phyloP scores from a whole-genome alignment of 805 yeast genomes.

The Lachancea quebecensis region DNA sequence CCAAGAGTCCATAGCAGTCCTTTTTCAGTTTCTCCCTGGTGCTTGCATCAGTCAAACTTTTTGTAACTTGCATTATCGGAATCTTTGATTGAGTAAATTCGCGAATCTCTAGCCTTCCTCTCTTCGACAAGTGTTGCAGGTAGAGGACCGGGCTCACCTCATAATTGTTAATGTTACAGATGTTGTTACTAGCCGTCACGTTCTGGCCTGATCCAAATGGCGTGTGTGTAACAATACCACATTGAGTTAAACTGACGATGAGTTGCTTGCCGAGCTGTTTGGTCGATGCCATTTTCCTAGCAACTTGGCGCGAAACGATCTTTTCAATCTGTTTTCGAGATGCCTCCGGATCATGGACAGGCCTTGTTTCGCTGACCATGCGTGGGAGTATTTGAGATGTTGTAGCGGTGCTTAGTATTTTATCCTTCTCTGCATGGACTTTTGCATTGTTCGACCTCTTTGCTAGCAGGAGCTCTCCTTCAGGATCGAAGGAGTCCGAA shows the following conservation, averaged over 20 bases:
- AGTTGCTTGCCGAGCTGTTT: conserved; percentile 6
- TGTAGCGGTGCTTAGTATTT: neutral
- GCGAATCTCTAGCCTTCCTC: conserved; percentile 13
- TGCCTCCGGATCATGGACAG: conserved; percentile 10
- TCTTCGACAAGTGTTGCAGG: conserved; percentile 22
- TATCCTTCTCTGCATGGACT: neutral
- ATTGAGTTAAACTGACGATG: conserved; percentile 14
- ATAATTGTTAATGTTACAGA: conserved; percentile 24
- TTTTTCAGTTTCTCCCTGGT: neutral
- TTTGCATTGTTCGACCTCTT: conserved; percentile 3
- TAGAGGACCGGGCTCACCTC: conserved; percentile 19
- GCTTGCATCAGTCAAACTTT: neutral
- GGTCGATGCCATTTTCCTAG: conserved; percentile 8
- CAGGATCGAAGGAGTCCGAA: conserved; percentile 1
- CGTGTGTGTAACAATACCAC: conserved; percentile 19
- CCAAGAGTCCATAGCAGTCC: neutral
- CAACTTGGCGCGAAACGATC: conserved; percentile 11
- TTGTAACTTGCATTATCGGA: neutral
- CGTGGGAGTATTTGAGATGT: neutral
- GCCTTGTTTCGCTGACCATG: neutral
- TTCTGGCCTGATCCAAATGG: conserved; percentile 13
- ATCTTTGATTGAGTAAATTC: neutral
- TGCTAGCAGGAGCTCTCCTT: neutral
- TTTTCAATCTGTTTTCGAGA: conserved; percentile 16
- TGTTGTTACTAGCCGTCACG: conserved; percentile 26